Evolutionary conservation across 805 yeast genomes (phyloP), one percentile per base, ranked within the genome.

Genomic region (Tetrapisispora phaffii): DNA sequence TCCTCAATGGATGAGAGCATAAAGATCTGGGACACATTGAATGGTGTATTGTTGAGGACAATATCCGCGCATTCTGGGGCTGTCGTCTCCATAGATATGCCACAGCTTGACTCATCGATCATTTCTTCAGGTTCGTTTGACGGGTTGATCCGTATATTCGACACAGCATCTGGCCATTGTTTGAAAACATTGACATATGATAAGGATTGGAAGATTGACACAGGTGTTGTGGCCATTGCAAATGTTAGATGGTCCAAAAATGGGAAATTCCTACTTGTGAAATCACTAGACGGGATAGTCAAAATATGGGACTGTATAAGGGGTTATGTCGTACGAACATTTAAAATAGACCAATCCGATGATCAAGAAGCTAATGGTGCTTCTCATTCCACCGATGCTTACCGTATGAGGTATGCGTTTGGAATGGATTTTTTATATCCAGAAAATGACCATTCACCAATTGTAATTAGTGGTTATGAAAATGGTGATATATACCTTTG

Each of bases 61-160:
- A 67, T 90, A 41, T 83, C 95, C 34, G 97, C 97, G 0, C 98
- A 90, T 64, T 78, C 94, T 0, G 97, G 87, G 53, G 94, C 97
- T 0, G 84, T 93, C 1, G 78, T 85, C 20, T 73, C 85, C 0
- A 69, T 89, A 1, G 81, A 86, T 54, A 66, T 90, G 40, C 77
- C 85, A 2, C 79, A 76, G 45, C 96, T 85, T 53, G 88, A 89
- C 47, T 74, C 95, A 0, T 77, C 93, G 32, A 76, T 93, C 1
- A 44, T 64, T n/a, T 83, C 80, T 2, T 82, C 95, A 50, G 93
- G 94, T 0, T 82, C 95, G 16, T 83, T 82, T 60, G 98, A 90
- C 64, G 98, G 98, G 3, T 71, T 87, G 52, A 82, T 90, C 22
- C 71, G 98, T 41, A 68, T 90, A 16, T 90, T 94, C 70, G 97